Percentiles rank a stretch among this genome's conserved stretches.
phyloP scores from a whole-genome alignment of 2,329 filamentous ascomycete genomes.

The Fonsecaea pedrosoi region DNA sequence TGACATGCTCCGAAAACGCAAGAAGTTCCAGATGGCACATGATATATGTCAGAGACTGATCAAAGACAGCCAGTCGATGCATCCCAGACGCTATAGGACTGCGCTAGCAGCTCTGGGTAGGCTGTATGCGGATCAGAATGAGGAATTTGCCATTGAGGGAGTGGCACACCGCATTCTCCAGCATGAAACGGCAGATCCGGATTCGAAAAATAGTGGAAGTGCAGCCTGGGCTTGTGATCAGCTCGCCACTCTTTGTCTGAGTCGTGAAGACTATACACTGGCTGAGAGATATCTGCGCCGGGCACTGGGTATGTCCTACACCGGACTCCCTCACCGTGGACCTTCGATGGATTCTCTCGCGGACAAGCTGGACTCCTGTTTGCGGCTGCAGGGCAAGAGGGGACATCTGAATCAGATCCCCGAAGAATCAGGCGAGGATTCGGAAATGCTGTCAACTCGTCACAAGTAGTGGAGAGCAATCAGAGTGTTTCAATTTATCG shows the following conservation, averaged over 20 bases:
- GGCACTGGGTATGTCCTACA: slow-evolving; percentile 20
- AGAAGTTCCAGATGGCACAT: slow-evolving; percentile 24
- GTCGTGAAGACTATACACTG: slow-evolving; percentile 22
- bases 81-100: slow-evolving; percentile 28
- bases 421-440: neutral
- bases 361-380: slow-evolving; percentile 17
- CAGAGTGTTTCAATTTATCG: neutral
- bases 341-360: slow-evolving; percentile 27
- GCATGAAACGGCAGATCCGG: slow-evolving; percentile 20
- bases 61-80: slow-evolving; percentile 29
- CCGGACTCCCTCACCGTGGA: slow-evolving; percentile 26
- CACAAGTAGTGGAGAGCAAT: neutral
- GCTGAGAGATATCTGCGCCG: slow-evolving; percentile 30
- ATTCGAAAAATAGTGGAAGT: slow-evolving; percentile 22
- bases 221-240: slow-evolving; percentile 33
- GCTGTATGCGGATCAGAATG: slow-evolving; percentile 26
- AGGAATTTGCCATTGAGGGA: slow-evolving; percentile 30
- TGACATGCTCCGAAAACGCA: slow-evolving; percentile 31
- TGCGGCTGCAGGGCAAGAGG: slow-evolving; percentile 29
- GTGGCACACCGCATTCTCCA: slow-evolving; percentile 31
- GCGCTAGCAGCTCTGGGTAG: slow-evolving; percentile 31
- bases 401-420: neutral
- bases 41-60: slow-evolving; percentile 26
- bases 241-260: slow-evolving; percentile 26
- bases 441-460: neutral